A percentile compares a stretch with the other conserved stretches of the same genome.
These are phyloP conservation scores for Saccharum officinarum DNA, from an alignment of 176 grass and related monocot genomes.

Conservation along the genomic window DNA sequence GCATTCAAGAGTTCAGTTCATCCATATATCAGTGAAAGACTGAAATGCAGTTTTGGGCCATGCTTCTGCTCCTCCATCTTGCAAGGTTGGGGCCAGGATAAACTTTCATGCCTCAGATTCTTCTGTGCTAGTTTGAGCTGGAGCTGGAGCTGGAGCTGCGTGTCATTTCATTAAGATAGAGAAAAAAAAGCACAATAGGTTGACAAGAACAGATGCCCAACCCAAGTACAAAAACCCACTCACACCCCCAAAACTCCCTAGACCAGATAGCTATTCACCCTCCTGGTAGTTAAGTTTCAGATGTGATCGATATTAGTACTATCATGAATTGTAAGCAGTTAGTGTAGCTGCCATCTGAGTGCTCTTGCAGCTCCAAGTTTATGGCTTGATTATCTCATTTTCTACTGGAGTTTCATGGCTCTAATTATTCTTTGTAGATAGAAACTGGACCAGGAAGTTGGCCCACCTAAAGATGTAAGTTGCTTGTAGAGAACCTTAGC, in stretches of 20 bases:
- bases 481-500: neutral
- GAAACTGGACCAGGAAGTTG: neutral
- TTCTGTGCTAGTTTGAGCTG: neutral
- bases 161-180: neutral
- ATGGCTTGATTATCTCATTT: neutral
- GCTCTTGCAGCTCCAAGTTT: neutral
- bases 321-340: neutral
- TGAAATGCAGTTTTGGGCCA: neutral
- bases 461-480: neutral
- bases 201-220: neutral
- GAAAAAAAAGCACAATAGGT: neutral
- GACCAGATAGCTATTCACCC: neutral
- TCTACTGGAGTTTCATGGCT: neutral
- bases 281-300: neutral
- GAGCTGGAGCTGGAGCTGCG: neutral
- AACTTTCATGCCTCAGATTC: neutral
- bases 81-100: neutral
- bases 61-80: neutral
- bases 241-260: neutral
- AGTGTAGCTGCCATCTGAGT: constrained; percentile 4
- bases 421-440: neutral
- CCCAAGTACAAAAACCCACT: neutral
- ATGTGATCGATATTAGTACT: neutral
- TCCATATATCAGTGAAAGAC: neutral
- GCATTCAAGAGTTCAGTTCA: neutral